These are phyloP conservation scores for Candolleomyces efflorescens DNA, from an alignment of 768 basidiomycete genomes.

Conservation along the genomic window DNA sequence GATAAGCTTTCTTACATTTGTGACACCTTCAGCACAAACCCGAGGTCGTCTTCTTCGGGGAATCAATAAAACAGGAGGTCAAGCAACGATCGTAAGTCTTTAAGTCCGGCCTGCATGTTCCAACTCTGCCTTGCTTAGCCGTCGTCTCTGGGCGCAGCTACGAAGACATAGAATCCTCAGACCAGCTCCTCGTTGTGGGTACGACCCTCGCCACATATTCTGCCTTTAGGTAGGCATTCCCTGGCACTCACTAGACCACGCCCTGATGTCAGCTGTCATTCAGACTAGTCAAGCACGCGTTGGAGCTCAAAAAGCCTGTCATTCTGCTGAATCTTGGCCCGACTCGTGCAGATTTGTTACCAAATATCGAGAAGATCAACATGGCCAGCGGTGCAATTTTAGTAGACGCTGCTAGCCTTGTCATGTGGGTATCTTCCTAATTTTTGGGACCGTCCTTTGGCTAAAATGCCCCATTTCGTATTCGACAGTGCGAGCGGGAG, in stretches of 20 bases:
- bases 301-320: constrained; percentile 71
- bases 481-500: constrained; percentile 40
- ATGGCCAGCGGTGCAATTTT: constrained; percentile 71
- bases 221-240: constrained; percentile 65
- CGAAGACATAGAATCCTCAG: constrained; percentile 50
- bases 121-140: not conserved
- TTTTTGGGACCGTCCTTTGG: not conserved
- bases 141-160: constrained; percentile 35
- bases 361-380: constrained; percentile 76
- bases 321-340: constrained; percentile 86
- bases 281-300: constrained; percentile 77
- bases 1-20: not conserved
- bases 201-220: constrained; percentile 94
- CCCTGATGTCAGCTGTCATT: not conserved
- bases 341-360: constrained; percentile 71
- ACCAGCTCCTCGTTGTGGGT: constrained; percentile 76
- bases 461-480: constrained; percentile 4
- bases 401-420: constrained; percentile 52
- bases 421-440: constrained; percentile 48
- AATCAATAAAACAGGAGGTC: constrained; percentile 66
- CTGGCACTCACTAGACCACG: not conserved
- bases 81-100: constrained; percentile 67
- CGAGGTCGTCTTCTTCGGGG: constrained; percentile 85
- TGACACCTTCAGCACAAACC: constrained; percentile 61
- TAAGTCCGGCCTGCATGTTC: not conserved